phyloP scores from a whole-genome alignment of 2,329 filamentous ascomycete genomes.

The Penicillium palitans region DNA sequence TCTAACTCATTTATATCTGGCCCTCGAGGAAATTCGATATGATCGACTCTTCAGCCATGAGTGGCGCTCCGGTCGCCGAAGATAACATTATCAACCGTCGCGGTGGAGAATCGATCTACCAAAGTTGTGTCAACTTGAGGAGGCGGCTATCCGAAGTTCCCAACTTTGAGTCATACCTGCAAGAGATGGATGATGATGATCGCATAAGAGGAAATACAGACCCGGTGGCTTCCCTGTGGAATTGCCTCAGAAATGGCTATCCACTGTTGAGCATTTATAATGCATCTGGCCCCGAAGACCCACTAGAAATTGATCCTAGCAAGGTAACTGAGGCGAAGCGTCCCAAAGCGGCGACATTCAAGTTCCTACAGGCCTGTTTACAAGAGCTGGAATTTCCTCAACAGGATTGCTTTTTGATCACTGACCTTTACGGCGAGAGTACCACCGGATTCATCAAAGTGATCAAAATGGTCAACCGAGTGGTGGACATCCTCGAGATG shows the following conservation, averaged over 20 bases:
- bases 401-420: constrained; percentile 86
- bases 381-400: constrained; percentile 76
- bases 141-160: constrained; percentile 80
- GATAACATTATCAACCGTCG: constrained; percentile 97
- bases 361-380: constrained; percentile 87
- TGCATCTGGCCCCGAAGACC: constrained; percentile 68
- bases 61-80: constrained; percentile 60
- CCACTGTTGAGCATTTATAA: constrained; percentile 91
- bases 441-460: constrained; percentile 98
- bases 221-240: constrained; percentile 89
- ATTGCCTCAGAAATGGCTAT: constrained; percentile 76
- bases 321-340: constrained; percentile 69
- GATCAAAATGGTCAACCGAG: constrained; percentile 85
- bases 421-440: constrained; percentile 87
- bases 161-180: constrained; percentile 73
- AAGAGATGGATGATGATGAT: constrained; percentile 69
- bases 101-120: constrained; percentile 92
- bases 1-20: constrained; percentile 20
- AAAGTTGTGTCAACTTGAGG: constrained; percentile 86
- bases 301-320: constrained; percentile 66
- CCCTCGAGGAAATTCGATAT: constrained; percentile 31
- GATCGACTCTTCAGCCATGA: constrained; percentile 37
- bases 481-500: constrained; percentile 81
- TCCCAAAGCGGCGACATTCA: constrained; percentile 84
- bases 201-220: constrained; percentile 64